phyloP scores from a whole-genome alignment of 495 filamentous ascomycete species.

The Aspergillus saccharolyticus region DNA sequence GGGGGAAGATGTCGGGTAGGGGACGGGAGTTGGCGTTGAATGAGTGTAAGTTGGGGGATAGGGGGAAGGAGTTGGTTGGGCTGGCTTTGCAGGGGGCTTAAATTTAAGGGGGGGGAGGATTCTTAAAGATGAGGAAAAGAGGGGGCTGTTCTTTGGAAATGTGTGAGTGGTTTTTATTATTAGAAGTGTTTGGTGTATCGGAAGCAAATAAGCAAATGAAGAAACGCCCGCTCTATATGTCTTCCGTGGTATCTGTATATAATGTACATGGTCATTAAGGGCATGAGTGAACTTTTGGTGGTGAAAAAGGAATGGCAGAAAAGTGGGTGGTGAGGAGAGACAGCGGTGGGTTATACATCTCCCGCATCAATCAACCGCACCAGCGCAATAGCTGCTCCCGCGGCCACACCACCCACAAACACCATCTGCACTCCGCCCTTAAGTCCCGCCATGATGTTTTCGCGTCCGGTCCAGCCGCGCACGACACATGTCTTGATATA shows the following conservation, averaged over 20 bases:
- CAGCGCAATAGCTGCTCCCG: constrained; percentile 58
- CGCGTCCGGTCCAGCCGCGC: constrained; percentile 32
- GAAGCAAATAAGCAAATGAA: neutral
- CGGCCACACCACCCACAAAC: constrained; percentile 60
- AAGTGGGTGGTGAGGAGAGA: neutral
- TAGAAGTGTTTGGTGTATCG: neutral
- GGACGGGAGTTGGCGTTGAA: constrained; percentile 64
- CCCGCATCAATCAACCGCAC: constrained; percentile 43
- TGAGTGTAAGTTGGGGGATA: constrained; percentile 59
- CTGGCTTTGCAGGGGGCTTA: constrained; percentile 53
- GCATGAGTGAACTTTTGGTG: neutral
- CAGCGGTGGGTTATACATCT: constrained; percentile 6
- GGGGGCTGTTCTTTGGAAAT: neutral
- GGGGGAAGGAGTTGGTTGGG: constrained; percentile 52
- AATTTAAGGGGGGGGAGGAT: constrained; percentile 18
- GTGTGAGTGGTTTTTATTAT: neutral
- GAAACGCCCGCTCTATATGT: neutral
- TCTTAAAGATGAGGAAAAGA: neutral
- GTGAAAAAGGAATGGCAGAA: neutral
- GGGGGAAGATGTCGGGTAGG: constrained; percentile 70
- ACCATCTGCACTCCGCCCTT: constrained; percentile 59
- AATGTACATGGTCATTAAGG: neutral
- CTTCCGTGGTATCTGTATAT: constrained; percentile 2
- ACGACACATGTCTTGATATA: constrained; percentile 61
- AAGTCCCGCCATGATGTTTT: constrained; percentile 38